A percentile compares a stretch with the other conserved stretches of the same genome.
Conservation (phyloP, 2,329 filamentous ascomycete species). For the Didymella exigua region DNA sequence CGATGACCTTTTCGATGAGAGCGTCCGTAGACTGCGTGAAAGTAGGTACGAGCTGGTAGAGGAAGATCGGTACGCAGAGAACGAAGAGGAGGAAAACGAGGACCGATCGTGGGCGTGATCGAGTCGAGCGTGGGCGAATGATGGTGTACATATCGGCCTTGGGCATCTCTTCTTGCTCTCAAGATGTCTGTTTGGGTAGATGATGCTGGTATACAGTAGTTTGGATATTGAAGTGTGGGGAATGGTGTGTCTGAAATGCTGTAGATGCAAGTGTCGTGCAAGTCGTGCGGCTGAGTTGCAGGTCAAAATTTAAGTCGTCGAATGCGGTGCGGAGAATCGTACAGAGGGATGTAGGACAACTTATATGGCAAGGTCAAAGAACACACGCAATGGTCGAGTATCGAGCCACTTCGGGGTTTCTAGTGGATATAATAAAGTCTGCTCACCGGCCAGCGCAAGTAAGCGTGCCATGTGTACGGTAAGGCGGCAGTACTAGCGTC, state of each 20-base stretch:
- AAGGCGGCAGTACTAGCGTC: slow-evolving; percentile 22
- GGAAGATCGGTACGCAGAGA: slow-evolving; percentile 26
- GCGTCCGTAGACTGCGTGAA: slow-evolving; percentile 17
- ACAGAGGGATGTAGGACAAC: not conserved
- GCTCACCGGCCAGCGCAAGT: slow-evolving; percentile 3
- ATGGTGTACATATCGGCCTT: not conserved
- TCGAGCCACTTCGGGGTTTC: slow-evolving; percentile 4
- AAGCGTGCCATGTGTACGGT: slow-evolving; percentile 22
- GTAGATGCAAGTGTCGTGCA: slow-evolving; percentile 11
- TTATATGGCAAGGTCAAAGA: not conserved
- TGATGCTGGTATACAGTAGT: not conserved
- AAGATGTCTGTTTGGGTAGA: not conserved
- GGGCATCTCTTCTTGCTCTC: not conserved
- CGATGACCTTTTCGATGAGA: slow-evolving; percentile 3
- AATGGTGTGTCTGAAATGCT: not conserved
- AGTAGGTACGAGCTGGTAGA: slow-evolving; percentile 27
- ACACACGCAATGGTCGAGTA: not conserved
- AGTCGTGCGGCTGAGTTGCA: slow-evolving; percentile 16
- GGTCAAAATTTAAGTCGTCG: not conserved
- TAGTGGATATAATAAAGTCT: slow-evolving; percentile 11
- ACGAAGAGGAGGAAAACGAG: slow-evolving; percentile 21
- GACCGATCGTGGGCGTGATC: slow-evolving; percentile 4
- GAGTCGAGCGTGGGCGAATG: not conserved
- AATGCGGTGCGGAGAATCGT: not conserved
- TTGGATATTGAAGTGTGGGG: not conserved